A percentile compares a stretch with the other conserved stretches of the same genome.
Evolutionary conservation across 768 basidiomycete genomes (phyloP).

Genomic region (Nidularia pulvinata): DNA sequence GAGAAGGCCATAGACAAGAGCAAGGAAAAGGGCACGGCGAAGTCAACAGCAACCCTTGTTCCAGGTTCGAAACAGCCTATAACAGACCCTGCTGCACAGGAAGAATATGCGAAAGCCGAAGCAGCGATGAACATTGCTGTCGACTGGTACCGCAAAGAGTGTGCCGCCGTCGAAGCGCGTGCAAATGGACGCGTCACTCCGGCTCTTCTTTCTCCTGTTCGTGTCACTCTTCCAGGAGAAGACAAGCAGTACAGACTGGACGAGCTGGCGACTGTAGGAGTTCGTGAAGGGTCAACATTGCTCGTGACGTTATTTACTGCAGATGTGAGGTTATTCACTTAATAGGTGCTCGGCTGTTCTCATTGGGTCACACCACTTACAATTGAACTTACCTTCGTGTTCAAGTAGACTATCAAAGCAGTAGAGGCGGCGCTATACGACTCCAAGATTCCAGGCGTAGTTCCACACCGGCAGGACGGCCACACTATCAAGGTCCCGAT

Average conservation of each 20-base stretch:
- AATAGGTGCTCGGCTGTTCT: background rate
- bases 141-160: slow-evolving; percentile 78
- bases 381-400: slow-evolving; percentile 11
- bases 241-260: slow-evolving; percentile 48
- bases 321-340: slow-evolving; percentile 47
- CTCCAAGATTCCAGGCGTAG: slow-evolving; percentile 71
- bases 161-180: slow-evolving; percentile 68
- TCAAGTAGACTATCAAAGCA: slow-evolving; percentile 69
- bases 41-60: slow-evolving; percentile 58
- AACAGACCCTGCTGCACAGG: slow-evolving; percentile 46
- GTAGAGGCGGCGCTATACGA: slow-evolving; percentile 77
- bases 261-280: slow-evolving; percentile 79
- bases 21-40: slow-evolving; percentile 27
- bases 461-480: slow-evolving; percentile 69
- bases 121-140: slow-evolving; percentile 60
- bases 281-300: slow-evolving; percentile 74
- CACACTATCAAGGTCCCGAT: slow-evolving; percentile 80
- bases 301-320: slow-evolving; percentile 81
- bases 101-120: slow-evolving; percentile 65
- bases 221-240: slow-evolving; percentile 47
- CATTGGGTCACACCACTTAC: background rate
- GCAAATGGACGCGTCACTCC: slow-evolving; percentile 80
- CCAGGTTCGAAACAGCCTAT: slow-evolving; percentile 71
- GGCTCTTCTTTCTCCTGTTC: slow-evolving; percentile 65
- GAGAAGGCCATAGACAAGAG: slow-evolving; percentile 1